phyloP scores from a whole-genome alignment of 2,329 filamentous ascomycete genomes.

The Pyricularia pennisetigena region DNA sequence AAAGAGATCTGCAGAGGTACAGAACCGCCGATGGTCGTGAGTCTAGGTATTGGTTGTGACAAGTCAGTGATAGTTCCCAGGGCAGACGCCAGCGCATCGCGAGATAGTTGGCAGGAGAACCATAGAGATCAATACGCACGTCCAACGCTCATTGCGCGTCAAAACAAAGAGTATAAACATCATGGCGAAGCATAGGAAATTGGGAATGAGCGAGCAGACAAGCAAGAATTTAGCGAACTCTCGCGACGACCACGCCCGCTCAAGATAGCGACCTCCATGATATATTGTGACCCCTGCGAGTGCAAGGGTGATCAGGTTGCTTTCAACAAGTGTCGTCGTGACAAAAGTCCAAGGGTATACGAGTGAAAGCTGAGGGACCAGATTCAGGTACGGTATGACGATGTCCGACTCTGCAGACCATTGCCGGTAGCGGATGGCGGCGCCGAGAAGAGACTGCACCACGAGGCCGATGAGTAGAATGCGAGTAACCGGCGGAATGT shows the following conservation, averaged over 20 bases:
- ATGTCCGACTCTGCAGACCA: constrained; percentile 54
- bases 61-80: neutral
- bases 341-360: constrained; percentile 91
- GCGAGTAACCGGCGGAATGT: constrained; percentile 85
- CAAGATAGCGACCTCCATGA: constrained; percentile 88
- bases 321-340: constrained; percentile 80
- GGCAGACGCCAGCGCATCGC: neutral
- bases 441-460: constrained; percentile 73
- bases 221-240: constrained; percentile 88
- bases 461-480: constrained; percentile 66
- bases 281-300: constrained; percentile 73
- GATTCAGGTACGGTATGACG: constrained; percentile 75
- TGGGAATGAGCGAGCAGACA: constrained; percentile 70
- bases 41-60: constrained; percentile 33
- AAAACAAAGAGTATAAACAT: constrained; percentile 61
- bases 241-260: constrained; percentile 86
- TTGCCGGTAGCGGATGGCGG: constrained; percentile 63
- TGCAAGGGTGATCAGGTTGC: constrained; percentile 78
- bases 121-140: constrained; percentile 33
- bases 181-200: constrained; percentile 61
- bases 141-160: constrained; percentile 55
- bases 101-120: neutral
- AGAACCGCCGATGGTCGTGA: constrained; percentile 78
- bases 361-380: constrained; percentile 74
- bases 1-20: constrained; percentile 87